A percentile compares a stretch with the other conserved stretches of the same genome.
Evolutionary conservation across 2,329 filamentous ascomycete genomes (phyloP).

Genomic region (Alternaria gaisen): DNA sequence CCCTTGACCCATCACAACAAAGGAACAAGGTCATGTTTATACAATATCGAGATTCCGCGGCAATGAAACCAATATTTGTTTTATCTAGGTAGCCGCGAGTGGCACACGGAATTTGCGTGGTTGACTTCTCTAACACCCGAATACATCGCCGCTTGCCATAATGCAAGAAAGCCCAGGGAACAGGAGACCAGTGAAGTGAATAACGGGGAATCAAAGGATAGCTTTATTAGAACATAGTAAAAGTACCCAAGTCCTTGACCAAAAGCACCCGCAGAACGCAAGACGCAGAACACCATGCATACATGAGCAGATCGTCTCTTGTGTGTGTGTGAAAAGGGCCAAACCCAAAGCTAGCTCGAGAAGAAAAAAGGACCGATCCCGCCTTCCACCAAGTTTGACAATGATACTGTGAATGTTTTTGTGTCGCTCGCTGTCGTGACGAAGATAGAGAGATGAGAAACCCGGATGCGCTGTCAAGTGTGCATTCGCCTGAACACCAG

Average conservation of each 20-base stretch:
- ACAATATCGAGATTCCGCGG: not conserved
- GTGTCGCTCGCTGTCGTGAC: conserved; percentile 13
- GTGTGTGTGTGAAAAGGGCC: not conserved
- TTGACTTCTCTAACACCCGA: not conserved
- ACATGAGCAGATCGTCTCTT: conserved; percentile 15
- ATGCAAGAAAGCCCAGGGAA: not conserved
- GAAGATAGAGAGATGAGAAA: not conserved
- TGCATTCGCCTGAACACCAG: conserved; percentile 12
- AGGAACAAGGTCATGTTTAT: not conserved
- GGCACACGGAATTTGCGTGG: not conserved
- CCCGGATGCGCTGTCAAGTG: conserved; percentile 13
- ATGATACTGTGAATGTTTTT: conserved; percentile 14
- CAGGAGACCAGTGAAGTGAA: not conserved
- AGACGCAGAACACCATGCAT: conserved; percentile 18
- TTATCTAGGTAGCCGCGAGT: not conserved
- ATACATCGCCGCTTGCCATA: conserved; percentile 1
- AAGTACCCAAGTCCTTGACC: not conserved
- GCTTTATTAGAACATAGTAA: conserved; percentile 13
- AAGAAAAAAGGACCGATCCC: not conserved
- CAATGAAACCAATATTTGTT: not conserved
- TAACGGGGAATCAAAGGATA: not conserved
- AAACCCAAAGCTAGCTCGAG: not conserved
- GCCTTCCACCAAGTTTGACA: conserved; percentile 1
- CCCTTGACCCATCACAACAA: not conserved
- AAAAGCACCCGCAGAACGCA: conserved; percentile 9